A percentile compares a stretch with the other conserved stretches of the same genome.
Conservation (phyloP, 2,329 filamentous ascomycete genomes). For the Penicillium sp. region DNA sequence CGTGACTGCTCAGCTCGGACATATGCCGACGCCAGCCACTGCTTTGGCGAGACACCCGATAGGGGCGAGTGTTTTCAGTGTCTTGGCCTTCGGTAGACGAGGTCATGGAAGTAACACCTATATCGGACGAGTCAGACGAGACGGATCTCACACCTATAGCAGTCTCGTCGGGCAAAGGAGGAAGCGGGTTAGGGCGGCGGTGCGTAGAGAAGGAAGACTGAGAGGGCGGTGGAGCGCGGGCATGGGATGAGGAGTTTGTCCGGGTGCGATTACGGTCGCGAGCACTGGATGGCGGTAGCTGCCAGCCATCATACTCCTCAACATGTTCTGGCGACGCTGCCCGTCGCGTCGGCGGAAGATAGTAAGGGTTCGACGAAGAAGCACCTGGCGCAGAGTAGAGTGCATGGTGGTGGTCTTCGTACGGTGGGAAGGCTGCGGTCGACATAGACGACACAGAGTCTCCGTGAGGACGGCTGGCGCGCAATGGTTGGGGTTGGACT, state of each 20-base stretch:
- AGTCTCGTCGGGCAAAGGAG: constrained; percentile 32
- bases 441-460: constrained; percentile 27
- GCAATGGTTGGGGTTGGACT: constrained; percentile 21
- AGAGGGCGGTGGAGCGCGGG: constrained; percentile 18
- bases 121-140: constrained; percentile 20
- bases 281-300: constrained; percentile 4
- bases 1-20: constrained; percentile 15
- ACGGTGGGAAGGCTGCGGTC: constrained; percentile 27
- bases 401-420: constrained; percentile 29
- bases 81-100: constrained; percentile 16
- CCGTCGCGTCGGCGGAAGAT: constrained; percentile 19
- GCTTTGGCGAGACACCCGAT: constrained; percentile 13
- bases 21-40: constrained; percentile 34
- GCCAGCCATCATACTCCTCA: constrained; percentile 17
- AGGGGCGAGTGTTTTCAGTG: constrained; percentile 2
- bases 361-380: constrained; percentile 23
- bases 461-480: constrained; percentile 18
- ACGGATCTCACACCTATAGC: constrained; percentile 19
- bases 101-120: constrained; percentile 26
- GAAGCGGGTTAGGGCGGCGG: constrained; percentile 32
- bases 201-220: constrained; percentile 27
- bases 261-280: constrained; percentile 13
- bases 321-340: constrained; percentile 15
- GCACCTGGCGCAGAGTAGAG: constrained; percentile 14
- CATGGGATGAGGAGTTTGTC: constrained; percentile 21